Conservation (phyloP, 2,329 filamentous ascomycete species). For the Endoconidiophora polonica region DNA sequence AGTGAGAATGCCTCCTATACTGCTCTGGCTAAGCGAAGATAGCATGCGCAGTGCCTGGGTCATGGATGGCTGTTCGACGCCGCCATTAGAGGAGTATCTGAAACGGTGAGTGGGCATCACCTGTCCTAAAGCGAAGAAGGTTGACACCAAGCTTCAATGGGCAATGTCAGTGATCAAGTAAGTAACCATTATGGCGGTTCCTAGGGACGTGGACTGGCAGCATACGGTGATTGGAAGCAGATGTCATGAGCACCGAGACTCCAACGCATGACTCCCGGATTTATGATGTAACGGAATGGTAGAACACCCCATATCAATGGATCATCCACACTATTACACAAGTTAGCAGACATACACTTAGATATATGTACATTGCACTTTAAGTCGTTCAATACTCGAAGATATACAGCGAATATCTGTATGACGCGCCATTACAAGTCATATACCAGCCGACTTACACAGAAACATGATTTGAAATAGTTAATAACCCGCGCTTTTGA, state of each 20-base stretch:
- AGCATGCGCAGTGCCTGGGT: slow-evolving; percentile 72
- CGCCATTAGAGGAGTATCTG: slow-evolving; percentile 62
- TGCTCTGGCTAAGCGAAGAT: slow-evolving; percentile 26
- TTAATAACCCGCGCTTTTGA: slow-evolving; percentile 64
- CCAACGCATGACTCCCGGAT: slow-evolving; percentile 67
- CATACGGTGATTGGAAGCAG: slow-evolving; percentile 73
- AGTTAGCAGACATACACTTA: slow-evolving; percentile 4
- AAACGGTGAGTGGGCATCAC: slow-evolving; percentile 76
- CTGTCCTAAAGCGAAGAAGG: slow-evolving; percentile 81
- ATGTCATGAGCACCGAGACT: slow-evolving; percentile 86
- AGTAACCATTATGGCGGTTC: too few relatives aligned
- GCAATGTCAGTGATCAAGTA: not conserved
- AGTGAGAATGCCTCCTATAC: slow-evolving; percentile 14
- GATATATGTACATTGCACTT: not conserved
- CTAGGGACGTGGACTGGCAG: not conserved
- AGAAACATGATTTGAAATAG: slow-evolving; percentile 35
- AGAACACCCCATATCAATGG: slow-evolving; percentile 86
- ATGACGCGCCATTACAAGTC: slow-evolving; percentile 17
- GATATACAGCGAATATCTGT: not conserved
- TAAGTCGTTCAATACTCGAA: not conserved
- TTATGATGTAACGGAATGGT: slow-evolving; percentile 55
- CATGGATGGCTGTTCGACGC: slow-evolving; percentile 79
- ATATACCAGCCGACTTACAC: slow-evolving; percentile 34
- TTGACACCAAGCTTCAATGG: slow-evolving; percentile 39
- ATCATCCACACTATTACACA: slow-evolving; percentile 59